These are phyloP conservation scores for Suillus placidus DNA, from an alignment of 768 basidiomycete species.

Conservation along the genomic window DNA sequence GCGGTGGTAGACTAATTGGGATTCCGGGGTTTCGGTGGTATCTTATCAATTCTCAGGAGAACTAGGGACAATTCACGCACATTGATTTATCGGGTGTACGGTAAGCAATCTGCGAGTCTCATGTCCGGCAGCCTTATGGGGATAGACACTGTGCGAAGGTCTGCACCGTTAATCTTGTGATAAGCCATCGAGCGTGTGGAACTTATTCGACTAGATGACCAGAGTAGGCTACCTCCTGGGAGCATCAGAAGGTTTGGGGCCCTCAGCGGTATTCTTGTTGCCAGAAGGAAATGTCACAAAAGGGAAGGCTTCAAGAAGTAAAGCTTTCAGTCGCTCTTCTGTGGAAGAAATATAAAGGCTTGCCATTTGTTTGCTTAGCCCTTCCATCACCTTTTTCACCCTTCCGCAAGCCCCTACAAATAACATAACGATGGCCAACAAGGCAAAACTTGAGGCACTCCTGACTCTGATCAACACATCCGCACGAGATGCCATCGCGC, in stretches of 20 bases:
- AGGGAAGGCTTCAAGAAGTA: not conserved
- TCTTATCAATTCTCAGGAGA: conserved; percentile 6
- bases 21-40: not conserved
- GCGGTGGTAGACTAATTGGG: too few species aligned
- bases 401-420: not conserved
- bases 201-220: not conserved
- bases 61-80: not conserved
- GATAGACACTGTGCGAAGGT: not conserved
- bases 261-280: not conserved
- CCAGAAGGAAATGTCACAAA: not conserved
- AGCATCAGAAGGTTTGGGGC: not conserved
- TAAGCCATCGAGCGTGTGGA: not conserved
- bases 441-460: conserved; percentile 29
- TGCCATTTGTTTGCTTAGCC: not conserved
- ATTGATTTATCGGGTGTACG: not conserved
- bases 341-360: conserved; percentile 5
- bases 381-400: not conserved
- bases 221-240: not conserved
- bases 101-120: not conserved
- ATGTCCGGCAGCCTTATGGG: not conserved
- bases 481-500: conserved; percentile 34
- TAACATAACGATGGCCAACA: conserved; percentile 16
- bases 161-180: not conserved
- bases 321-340: not conserved
- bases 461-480: conserved; percentile 35